Evolutionary conservation across 345 rosid species (phyloP), one percentile per base, ranked within the genome.

Genomic region (Boechera retrofracta): DNA sequence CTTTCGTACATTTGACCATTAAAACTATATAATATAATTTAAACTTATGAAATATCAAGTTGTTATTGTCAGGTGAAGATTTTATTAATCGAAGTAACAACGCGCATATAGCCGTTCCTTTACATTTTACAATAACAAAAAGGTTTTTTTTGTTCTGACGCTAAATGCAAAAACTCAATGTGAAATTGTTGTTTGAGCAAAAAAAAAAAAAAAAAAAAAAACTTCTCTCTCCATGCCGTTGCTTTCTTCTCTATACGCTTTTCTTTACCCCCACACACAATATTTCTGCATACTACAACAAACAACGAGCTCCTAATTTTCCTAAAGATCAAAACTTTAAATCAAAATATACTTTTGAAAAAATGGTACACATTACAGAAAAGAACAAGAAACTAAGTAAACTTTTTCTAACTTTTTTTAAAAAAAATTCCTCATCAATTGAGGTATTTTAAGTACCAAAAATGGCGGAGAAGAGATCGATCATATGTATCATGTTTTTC

Each of bases 401-500:
- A 51, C 9, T 39, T 36, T 39, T 39, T 35, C 5, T 1, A 26
- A 39, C 15, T 5, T 36, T 51, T 38, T 48, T 13, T 1, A 1
- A 9, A 12, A 16, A 7, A 16, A 6, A 2, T 47, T n/a, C 16
- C 15, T 33, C 44, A 58, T 48, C 7, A 62, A 48, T 39, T 58
- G 44, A 58, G 68, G 9, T 75, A 21, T 67, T 58, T 57, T 2
- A 16, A 70, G 52, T 31, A 55, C 67, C 77, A 77, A 77, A 77
- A 77, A 28, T 71, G 76, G 72, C 67, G 76, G 80, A 71, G 67
- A 62, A 16, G 15, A 28, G 62, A 70, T 70, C 61, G 62, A 70
- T 70, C 61, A 71, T 71, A 41, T 41, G 54, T 44, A 44, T 45
- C 18, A 70, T 71, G 60, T 64, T 28, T 35, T 64, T 41, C 7